Evolutionary conservation across 2,329 filamentous ascomycete species (phyloP).

Genomic region (Clonostachys rhizophaga): DNA sequence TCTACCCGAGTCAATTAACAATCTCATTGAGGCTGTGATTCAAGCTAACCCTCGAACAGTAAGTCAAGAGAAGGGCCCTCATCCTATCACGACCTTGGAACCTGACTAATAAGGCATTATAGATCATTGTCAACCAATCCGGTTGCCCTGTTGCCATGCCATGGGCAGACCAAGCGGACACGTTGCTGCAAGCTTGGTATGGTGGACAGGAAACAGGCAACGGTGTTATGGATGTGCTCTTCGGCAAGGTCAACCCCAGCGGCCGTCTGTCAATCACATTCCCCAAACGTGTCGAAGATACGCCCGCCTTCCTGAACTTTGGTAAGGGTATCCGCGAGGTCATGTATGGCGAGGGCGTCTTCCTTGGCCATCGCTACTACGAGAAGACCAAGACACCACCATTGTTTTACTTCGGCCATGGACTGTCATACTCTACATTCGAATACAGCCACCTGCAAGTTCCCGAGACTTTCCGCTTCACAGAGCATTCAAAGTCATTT

Average conservation of each 20-base stretch:
- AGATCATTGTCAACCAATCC: conserved; percentile 64
- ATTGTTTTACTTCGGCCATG: conserved; percentile 75
- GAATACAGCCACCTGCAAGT: conserved; percentile 41
- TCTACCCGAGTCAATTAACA: conserved; percentile 68
- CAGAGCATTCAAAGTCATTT: too few species aligned
- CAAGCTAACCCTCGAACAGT: conserved; percentile 64
- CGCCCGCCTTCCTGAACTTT: conserved; percentile 74
- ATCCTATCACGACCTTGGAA: conserved; percentile 10
- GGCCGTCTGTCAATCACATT: conserved; percentile 5
- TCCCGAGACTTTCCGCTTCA: neutral
- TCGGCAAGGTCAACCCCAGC: conserved; percentile 45
- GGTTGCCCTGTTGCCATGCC: conserved; percentile 57
- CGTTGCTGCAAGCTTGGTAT: conserved; percentile 63
- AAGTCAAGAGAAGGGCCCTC: conserved; percentile 25
- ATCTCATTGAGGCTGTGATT: conserved; percentile 61
- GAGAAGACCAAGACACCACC: conserved; percentile 62
- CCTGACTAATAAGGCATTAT: neutral
- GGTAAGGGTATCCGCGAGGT: conserved; percentile 64
- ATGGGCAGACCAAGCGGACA: conserved; percentile 38
- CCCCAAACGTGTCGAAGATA: conserved; percentile 55
- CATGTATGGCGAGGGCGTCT: conserved; percentile 76
- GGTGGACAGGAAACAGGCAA: conserved; percentile 69
- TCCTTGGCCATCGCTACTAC: conserved; percentile 77
- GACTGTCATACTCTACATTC: conserved; percentile 74
- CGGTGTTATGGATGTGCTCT: conserved; percentile 62